phyloP scores from a whole-genome alignment of 176 grass and related monocot species.

The Saccharum officinarum region DNA sequence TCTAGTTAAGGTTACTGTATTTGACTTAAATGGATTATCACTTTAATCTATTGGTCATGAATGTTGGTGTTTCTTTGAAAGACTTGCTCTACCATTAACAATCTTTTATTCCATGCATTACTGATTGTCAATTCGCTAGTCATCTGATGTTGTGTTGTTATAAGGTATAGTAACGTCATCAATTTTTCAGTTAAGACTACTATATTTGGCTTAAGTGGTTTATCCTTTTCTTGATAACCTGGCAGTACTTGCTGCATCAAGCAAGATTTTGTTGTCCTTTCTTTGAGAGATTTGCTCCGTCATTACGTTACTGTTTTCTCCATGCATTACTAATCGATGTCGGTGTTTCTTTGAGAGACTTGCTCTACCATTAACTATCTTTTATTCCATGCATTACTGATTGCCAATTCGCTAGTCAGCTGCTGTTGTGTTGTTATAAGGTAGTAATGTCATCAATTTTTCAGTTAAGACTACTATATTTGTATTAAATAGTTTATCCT shows the following conservation, averaged over 20 bases:
- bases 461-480: not conserved
- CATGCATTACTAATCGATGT: constrained; percentile 16
- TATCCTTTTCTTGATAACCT: not conserved
- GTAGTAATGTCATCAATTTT: not conserved
- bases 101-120: not conserved
- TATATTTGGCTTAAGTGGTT: not conserved
- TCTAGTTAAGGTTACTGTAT: constrained; percentile 2
- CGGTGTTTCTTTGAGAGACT: no score
- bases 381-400: not conserved
- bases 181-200: not conserved
- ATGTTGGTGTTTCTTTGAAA: not conserved
- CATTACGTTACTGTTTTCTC: not conserved
- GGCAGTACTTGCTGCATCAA: not conserved
- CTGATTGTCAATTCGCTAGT: not conserved
- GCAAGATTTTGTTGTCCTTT: not conserved
- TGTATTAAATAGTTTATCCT: not conserved
- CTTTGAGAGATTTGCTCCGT: not conserved
- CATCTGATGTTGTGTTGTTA: not conserved
- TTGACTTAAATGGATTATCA: not conserved
- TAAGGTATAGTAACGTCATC: not conserved
- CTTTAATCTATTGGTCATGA: not conserved
- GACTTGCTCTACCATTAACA: no score
- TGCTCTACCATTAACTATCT: not conserved
- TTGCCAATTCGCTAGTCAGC: not conserved
- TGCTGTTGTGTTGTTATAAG: constrained; percentile 2